These are phyloP conservation scores for Pythium oligandrum DNA, from an alignment of 352 stramenopile species.

Conservation along the genomic window DNA sequence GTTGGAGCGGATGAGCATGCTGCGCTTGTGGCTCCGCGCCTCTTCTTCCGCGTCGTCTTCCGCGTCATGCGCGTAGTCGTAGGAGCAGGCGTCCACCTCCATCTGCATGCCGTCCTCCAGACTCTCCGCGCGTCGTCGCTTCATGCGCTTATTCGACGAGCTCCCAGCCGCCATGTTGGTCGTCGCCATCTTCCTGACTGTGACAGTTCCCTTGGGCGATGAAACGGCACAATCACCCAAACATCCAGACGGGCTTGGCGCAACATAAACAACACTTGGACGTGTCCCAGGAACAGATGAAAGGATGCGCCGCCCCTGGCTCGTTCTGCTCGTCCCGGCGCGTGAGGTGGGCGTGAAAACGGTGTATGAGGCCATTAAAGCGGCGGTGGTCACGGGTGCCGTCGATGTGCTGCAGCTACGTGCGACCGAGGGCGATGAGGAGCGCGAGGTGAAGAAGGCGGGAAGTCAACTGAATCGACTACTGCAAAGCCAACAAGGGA, in stretches of 20 bases:
- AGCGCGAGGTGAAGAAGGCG: constrained; percentile 5
- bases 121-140: constrained; percentile 12
- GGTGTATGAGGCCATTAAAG: constrained; percentile 2
- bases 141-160: constrained; percentile 5
- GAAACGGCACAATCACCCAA: constrained; percentile 20
- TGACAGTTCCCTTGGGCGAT: neutral
- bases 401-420: constrained; percentile 32
- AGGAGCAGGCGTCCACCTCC: neutral
- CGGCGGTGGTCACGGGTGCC: constrained; percentile 3
- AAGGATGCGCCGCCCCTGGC: neutral
- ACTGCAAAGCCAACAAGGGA: neutral
- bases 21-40: constrained; percentile 32
- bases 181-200: too few species aligned
- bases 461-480: neutral
- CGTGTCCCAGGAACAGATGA: too few species aligned
- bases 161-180: too few species aligned
- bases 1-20: constrained; percentile 49
- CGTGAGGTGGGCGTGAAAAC: constrained; percentile 4
- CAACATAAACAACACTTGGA: too few species aligned
- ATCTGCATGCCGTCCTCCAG: neutral
- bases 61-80: neutral
- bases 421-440: constrained; percentile 4
- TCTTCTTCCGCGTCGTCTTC: constrained; percentile 10
- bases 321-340: neutral
- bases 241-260: constrained; percentile 7